Evolutionary conservation across 176 grass and related monocot species (phyloP).

Genomic region (Ampelocalamus luodianensis): DNA sequence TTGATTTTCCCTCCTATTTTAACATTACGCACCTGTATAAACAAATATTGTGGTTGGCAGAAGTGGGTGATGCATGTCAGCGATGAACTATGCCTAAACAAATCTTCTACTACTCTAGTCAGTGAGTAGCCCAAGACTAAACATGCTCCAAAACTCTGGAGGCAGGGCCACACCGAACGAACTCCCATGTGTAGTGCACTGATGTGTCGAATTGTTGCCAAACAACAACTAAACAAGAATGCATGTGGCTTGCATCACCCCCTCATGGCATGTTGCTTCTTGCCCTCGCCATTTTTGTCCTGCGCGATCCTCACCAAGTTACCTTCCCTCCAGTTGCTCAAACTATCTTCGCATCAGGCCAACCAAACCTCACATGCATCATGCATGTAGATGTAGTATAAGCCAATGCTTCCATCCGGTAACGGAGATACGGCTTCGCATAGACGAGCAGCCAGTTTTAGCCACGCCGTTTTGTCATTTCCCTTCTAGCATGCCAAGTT

Average conservation of each 20-base stretch:
- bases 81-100: not conserved
- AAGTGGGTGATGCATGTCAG: not conserved
- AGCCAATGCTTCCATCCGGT: not conserved
- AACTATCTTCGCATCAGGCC: not conserved
- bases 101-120: not conserved
- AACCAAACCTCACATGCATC: conserved; percentile 18
- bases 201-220: conserved; percentile 39
- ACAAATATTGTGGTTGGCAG: conserved; percentile 20
- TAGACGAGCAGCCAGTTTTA: not conserved
- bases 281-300: conserved; percentile 35
- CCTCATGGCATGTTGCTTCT: conserved; percentile 21
- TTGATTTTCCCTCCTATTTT: not conserved
- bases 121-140: not conserved
- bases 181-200: conserved; percentile 43
- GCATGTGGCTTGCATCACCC: conserved; percentile 48
- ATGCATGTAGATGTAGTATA: not conserved
- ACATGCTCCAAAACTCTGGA: no score
- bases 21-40: not conserved
- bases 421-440: not conserved
- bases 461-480: conserved; percentile 7
- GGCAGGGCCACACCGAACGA: conserved; percentile 1
- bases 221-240: not conserved
- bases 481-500: not conserved
- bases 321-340: not conserved
- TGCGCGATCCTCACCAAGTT: not conserved